phyloP scores from a whole-genome alignment of 2,329 filamentous ascomycete species.

The Sporothrix protearum region DNA sequence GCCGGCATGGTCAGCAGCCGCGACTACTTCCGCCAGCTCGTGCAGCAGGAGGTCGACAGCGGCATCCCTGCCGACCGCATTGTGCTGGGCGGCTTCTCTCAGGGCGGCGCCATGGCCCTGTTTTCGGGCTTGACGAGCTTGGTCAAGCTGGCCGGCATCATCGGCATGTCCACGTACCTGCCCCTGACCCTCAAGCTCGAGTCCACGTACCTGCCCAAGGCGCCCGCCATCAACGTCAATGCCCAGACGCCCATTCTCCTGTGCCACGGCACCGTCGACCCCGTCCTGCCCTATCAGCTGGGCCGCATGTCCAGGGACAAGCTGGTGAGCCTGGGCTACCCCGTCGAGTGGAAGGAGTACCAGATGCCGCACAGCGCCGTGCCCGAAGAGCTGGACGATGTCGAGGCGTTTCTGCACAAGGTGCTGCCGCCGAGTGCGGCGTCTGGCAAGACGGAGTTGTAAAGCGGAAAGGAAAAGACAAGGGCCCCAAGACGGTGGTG shows the following conservation, averaged over 20 bases:
- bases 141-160: constrained; percentile 78
- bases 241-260: constrained; percentile 80
- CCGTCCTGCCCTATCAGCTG: constrained; percentile 65
- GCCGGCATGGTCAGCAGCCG: constrained; percentile 68
- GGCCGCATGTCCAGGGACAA: constrained; percentile 64
- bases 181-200: constrained; percentile 48
- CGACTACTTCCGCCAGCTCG: constrained; percentile 72
- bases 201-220: constrained; percentile 68
- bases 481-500: too few species aligned
- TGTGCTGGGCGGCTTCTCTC: constrained; percentile 78
- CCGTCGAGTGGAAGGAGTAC: constrained; percentile 74
- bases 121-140: constrained; percentile 71
- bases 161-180: constrained; percentile 80
- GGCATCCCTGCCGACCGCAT: constrained; percentile 82
- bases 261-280: constrained; percentile 79
- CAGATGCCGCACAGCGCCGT: constrained; percentile 71
- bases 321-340: constrained; percentile 66
- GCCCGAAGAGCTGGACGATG: constrained; percentile 73
- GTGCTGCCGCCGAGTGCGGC: constrained; percentile 43
- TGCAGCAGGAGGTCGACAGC: constrained; percentile 73
- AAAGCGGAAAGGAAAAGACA: not conserved
- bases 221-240: constrained; percentile 48
- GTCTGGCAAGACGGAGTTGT: constrained; percentile 32
- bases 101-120: constrained; percentile 84
- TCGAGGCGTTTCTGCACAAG: constrained; percentile 58